Conservation (phyloP, 2,329 filamentous ascomycete genomes). For the Fusarium praegraminearum region DNA sequence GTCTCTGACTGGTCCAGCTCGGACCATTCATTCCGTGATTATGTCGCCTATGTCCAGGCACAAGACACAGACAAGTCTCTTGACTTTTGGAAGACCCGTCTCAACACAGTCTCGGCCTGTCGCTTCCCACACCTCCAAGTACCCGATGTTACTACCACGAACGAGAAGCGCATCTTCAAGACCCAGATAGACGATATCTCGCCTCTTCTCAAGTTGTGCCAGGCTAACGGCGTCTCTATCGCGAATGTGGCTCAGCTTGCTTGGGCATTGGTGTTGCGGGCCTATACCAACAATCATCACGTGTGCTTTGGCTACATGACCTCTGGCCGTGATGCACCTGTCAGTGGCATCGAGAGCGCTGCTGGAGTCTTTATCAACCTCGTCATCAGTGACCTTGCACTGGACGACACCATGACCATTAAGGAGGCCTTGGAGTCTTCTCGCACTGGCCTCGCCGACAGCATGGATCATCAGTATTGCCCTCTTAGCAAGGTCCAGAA, state of each 20-base stretch:
- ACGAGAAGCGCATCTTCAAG: neutral
- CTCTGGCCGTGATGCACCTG: neutral
- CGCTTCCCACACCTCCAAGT: neutral
- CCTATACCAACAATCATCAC: neutral
- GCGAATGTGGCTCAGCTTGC: neutral
- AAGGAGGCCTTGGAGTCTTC: neutral
- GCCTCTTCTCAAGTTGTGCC: neutral
- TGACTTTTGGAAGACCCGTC: neutral
- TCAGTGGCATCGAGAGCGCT: neutral
- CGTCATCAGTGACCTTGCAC: neutral
- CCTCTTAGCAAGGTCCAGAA: neutral
- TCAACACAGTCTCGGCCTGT: neutral
- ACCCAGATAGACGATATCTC: neutral
- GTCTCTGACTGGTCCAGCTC: neutral
- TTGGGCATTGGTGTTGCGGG: neutral
- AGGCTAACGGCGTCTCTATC: neutral
- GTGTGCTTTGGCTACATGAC: slow-evolving; percentile 1
- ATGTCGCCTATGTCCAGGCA: neutral
- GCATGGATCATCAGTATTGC: neutral
- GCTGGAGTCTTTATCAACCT: neutral
- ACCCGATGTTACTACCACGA: neutral
- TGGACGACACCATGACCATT: neutral
- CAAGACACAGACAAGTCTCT: neutral
- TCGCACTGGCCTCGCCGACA: neutral
- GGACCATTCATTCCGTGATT: neutral